Conservation (phyloP, 306 rosid genomes). For the Rosa lucieae region DNA sequence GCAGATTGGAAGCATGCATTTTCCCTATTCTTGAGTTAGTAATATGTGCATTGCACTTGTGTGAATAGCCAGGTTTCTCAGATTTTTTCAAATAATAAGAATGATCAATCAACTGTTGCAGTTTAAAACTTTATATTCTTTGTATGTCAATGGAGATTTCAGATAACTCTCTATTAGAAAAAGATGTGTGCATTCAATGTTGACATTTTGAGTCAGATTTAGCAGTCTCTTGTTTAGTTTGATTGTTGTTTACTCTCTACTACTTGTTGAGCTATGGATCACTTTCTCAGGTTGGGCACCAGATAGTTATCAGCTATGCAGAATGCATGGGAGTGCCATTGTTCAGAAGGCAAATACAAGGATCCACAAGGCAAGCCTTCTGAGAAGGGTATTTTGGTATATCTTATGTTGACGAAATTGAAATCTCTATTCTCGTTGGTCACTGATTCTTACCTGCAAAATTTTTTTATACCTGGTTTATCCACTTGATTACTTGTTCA, state of each 20-base stretch:
- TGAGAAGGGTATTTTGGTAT: constrained; percentile 33
- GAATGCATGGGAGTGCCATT: constrained; percentile 98
- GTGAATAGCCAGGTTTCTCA: background rate
- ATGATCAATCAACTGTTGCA: background rate
- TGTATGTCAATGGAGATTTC: background rate
- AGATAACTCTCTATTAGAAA: background rate
- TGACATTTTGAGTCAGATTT: background rate
- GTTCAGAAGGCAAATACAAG: constrained; percentile 87
- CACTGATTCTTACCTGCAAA: background rate
- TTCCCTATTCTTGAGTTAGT: background rate
- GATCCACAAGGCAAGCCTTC: constrained; percentile 90
- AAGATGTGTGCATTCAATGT: background rate
- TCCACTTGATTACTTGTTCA: constrained; percentile 9
- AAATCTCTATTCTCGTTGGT: constrained; percentile 8
- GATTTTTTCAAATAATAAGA: background rate
- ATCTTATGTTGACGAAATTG: constrained; percentile 29
- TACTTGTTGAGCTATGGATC: constrained; percentile 19
- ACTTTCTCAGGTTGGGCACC: constrained; percentile 89
- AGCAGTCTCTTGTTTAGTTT: background rate
- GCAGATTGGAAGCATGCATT: background rate
- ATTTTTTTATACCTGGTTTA: background rate
- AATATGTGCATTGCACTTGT: background rate
- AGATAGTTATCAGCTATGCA: constrained; percentile 75
- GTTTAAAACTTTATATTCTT: background rate
- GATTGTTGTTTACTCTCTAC: too few relatives aligned